Evolutionary conservation across 371 early-diverging fungal species (phyloP), one percentile per base, ranked within the genome.

Genomic region (Funneliformis caledonium): DNA sequence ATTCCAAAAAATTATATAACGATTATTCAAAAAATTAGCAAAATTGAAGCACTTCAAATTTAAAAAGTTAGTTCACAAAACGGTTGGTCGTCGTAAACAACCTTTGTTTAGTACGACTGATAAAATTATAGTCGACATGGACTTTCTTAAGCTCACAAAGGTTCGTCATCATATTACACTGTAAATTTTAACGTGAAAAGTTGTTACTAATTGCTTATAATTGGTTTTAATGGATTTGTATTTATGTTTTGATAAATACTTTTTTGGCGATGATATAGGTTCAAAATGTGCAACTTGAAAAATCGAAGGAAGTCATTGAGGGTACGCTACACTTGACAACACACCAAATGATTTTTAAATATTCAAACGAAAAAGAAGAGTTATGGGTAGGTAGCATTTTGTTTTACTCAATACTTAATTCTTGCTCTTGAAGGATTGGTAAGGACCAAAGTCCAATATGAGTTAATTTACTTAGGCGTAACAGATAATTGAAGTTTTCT

Each of bases 261-360:
- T 37, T 0, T 42, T 0, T 56, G 19, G n/a, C 19, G 56, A 56
- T 56, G 43, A 16, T 69, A n/a, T 75, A 94, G 94, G 92, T 93
- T 70, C 80, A 87, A 80, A 88, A 89, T 81, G 93, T 92, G 22
- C 87, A 87, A 82, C 85, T 92, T 60, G 91, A 91, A 82, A 89
- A 88, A 84, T 88, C 91, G 22, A 83, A 85, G 80, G 85, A 85
- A 67, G 86, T 85, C 9, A 84, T 84, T 74, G 83, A 83, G 19
- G 96, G 95, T 33, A 94, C 93, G 19, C 82, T 96, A 60, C 94
- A 96, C 82, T 83, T 96, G 82, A 92, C 93, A 22, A 88, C 93
- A 5, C 94, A 95, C 84, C 94, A 95, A 86, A 81, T 96, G 67
- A 92, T 95, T 79, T 96, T 95, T 85, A 86, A 83, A 60, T 87